Percentiles rank a stretch among this genome's conserved stretches.
Evolutionary conservation across 257 asterid species (phyloP).

Genomic region (Petunia secreta): DNA sequence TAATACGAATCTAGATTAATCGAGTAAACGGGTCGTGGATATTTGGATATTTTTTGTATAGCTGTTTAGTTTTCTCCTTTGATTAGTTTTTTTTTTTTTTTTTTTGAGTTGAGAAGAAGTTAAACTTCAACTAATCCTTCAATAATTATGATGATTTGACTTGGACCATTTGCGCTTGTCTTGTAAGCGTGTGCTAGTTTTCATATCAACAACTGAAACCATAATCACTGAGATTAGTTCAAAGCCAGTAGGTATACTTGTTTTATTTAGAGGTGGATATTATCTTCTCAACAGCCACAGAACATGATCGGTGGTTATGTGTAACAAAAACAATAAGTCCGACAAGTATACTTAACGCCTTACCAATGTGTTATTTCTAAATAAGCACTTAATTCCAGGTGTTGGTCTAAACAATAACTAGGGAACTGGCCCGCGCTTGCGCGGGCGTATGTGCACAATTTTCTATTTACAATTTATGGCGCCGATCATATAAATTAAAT

Average conservation of each 20-base stretch:
- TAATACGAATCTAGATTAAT: too few species aligned
- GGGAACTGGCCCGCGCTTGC: too few species aligned
- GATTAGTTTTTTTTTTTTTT: background rate
- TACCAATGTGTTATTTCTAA: background rate
- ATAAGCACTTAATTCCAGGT: background rate
- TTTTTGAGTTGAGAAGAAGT: background rate
- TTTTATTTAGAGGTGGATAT: conserved; percentile 17
- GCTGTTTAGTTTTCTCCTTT: background rate
- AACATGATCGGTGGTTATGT: conserved; percentile 21
- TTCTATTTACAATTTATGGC: too few species aligned
- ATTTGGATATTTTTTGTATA: background rate
- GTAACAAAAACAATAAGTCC: background rate
- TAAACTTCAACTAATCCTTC: conserved; percentile 7
- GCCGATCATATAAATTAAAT: too few species aligned
- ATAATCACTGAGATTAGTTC: conserved; percentile 14
- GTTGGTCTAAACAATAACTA: background rate
- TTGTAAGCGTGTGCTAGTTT: conserved; percentile 21
- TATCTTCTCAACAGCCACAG: conserved; percentile 23
- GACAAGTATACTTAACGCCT: background rate
- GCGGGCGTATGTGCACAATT: too few species aligned
- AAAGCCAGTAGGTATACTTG: conserved; percentile 17
- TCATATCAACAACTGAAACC: background rate
- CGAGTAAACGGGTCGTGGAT: too few species aligned
- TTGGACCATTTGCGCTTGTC: conserved; percentile 11
- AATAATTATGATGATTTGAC: conserved; percentile 3